Base-by-base conservation (phyloP, 2,329 filamentous ascomycete genomes). In the Sporothrix inflata region DNA sequence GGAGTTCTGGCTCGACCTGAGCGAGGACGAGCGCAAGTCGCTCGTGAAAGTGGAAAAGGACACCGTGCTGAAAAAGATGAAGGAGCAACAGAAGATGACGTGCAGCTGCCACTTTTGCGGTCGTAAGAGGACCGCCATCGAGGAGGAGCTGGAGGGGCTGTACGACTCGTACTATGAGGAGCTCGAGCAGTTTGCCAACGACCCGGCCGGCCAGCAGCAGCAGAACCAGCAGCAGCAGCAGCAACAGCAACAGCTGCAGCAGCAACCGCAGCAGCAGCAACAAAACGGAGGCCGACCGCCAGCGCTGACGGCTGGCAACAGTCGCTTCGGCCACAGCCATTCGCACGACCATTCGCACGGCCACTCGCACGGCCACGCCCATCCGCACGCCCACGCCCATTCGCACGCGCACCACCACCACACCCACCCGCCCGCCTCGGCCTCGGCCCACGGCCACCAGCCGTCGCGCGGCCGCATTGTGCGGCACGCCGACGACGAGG, bases 161-260 rank as follows among this genome's bases (percentile, higher is more conserved):
- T 99, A 99, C 82, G 96, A 99, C 83, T 95, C 95, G 75, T 99
- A 99, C 83, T 99, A 99, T 80, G 91, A 97, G 80, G 96, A 99
- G 83, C 88, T 99, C 74, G 96, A 98, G 84, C 94, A 97, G 81
- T 99, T 98, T 82, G 96, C 94, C 76, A 94, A 98, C 81, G 90
- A 92, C 53, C 83, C 83, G 66, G 79, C 82, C 77, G 74, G 75
- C 11, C 89, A 91, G 80, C 90, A 94, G 47, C 47, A 57, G 34
- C 66, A 69, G 24, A 27, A 67, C 3, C 30, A 47, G 14, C 40
- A 42, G 42, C 63, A 30, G 21, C 21, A 27, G 19, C 24, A 16
- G 3, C 9, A 21, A 24, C n/a, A n/a, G 21, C 42, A 12, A 8
- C 63, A 67, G 63, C 45, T 19, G 16, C 45, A 14, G 19, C n/a